These are phyloP conservation scores for Pterocarpus macrocarpus DNA, from an alignment of 306 rosid species.

Conservation along the genomic window DNA sequence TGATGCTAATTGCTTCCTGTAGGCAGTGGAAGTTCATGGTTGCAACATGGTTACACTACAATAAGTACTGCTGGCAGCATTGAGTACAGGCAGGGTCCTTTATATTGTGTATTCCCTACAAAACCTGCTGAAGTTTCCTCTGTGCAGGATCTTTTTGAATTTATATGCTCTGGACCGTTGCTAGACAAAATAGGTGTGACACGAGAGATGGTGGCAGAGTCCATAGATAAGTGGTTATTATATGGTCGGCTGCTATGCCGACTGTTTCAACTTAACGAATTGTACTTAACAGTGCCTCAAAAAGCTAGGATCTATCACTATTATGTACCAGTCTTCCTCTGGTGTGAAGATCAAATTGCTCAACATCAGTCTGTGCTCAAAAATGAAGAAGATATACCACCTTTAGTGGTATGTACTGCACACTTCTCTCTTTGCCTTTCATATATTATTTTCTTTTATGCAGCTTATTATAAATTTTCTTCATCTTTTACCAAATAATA, in stretches of 20 bases:
- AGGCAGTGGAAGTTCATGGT: slow-evolving; percentile 83
- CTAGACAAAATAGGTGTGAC: slow-evolving; percentile 70
- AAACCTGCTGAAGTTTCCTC: slow-evolving; percentile 76
- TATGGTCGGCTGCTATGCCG: slow-evolving; percentile 71
- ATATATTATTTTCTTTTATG: neutral
- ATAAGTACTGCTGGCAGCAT: slow-evolving; percentile 28
- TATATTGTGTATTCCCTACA: slow-evolving; percentile 63
- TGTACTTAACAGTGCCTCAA: slow-evolving; percentile 72
- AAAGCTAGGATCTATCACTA: slow-evolving; percentile 94
- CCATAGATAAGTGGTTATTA: slow-evolving; percentile 81
- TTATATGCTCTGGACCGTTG: slow-evolving; percentile 90
- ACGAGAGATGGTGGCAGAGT: slow-evolving; percentile 66
- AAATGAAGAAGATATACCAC: slow-evolving; percentile 80
- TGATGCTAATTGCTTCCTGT: slow-evolving; percentile 6
- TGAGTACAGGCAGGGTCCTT: slow-evolving; percentile 51
- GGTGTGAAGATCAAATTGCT: slow-evolving; percentile 86
- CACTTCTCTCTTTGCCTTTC: neutral
- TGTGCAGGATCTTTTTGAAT: slow-evolving; percentile 75
- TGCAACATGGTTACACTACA: slow-evolving; percentile 54
- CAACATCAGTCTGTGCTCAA: slow-evolving; percentile 71
- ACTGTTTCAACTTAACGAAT: slow-evolving; percentile 79
- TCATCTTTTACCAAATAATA: neutral
- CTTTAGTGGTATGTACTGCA: slow-evolving; percentile 68
- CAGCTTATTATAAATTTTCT: neutral
- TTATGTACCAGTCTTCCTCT: slow-evolving; percentile 85